Evolutionary conservation across 2,329 filamentous ascomycete species (phyloP), one percentile per base, ranked within the genome.

Genomic region (Alternaria triticina): DNA sequence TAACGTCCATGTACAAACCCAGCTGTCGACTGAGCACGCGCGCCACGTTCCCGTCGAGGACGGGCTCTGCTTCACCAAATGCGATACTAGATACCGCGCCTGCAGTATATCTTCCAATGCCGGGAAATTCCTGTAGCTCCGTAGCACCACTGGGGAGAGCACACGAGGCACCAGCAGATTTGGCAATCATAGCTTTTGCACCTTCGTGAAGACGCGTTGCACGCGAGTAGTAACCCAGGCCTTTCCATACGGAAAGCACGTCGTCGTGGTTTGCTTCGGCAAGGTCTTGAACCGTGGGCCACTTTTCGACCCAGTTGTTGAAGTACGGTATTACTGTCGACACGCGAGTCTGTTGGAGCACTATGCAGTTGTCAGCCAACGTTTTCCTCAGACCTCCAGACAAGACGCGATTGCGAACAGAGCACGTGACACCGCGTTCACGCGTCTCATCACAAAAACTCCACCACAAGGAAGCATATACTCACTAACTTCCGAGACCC

Each of bases 291-390:
- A 90, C 83, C 0, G 86, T 87, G 1, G 87, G 87, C 87, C 88
- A 90, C 59, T 83, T 83, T 1, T 75, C 81, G 81, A 88, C 88
- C 88, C 88, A 90, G 1, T 81, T 82, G 28, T 85, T 87, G 86
- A 88, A 90, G 74, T 90, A 90, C 52, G 85, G 86, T 20, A 89
- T 85, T 1, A 89, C 88, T 7, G 85, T 85, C 3, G 86, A 83
- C 5, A 90, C 88, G 27, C 88, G 86, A 2, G 88, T 90, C 77
- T 90, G 88, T 74, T 90, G 88, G 11, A 90, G 82, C 88, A 90
- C 74, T 78, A 30, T 12, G 11, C 10, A n/a, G 2, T 23, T 9
- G 13, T 62, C 5, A 58, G 62, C 40, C 45, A 22, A 20, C 11
- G 11, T 27, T n/a, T n/a, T 8, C 7, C 20, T 25, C 17, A 2